These are phyloP conservation scores for Aspergillus baeticus DNA, from an alignment of 495 filamentous ascomycete species.

Conservation along the genomic window DNA sequence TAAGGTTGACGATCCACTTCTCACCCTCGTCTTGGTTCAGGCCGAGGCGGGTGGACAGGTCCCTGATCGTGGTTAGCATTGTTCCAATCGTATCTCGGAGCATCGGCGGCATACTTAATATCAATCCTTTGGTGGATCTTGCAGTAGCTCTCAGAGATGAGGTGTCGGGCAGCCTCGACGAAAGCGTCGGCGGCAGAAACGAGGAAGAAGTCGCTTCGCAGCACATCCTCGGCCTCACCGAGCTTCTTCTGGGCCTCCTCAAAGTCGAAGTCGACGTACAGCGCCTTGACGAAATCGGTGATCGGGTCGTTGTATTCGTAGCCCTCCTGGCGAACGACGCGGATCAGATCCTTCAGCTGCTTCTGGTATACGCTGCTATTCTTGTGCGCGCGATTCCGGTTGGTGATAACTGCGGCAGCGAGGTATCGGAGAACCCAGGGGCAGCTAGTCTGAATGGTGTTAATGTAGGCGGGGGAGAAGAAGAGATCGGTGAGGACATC, in stretches of 20 bases:
- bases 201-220: constrained; percentile 95
- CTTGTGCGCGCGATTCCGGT: constrained; percentile 80
- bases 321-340: constrained; percentile 90
- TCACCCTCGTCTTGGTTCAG: constrained; percentile 91
- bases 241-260: constrained; percentile 96
- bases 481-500: constrained; percentile 91
- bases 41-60: constrained; percentile 85
- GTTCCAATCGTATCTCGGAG: background rate
- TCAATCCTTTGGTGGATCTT: constrained; percentile 99
- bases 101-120: constrained; percentile 64
- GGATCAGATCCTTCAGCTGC: constrained; percentile 94
- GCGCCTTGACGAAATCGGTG: constrained; percentile 91
- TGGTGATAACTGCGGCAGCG: constrained; percentile 92
- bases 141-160: constrained; percentile 98
- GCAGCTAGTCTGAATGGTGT: constrained; percentile 97
- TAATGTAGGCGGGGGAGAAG: constrained; percentile 95
- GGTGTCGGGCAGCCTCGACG: constrained; percentile 88
- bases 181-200: constrained; percentile 80
- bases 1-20: constrained; percentile 99
- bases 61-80: constrained; percentile 46
- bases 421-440: constrained; percentile 97
- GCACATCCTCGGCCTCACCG: constrained; percentile 83
- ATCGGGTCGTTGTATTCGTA: constrained; percentile 97
- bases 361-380: constrained; percentile 84
- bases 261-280: constrained; percentile 98